Evolutionary conservation across 805 yeast species (phyloP).

Genomic region (Wickerhamomyces rabaulensis): DNA sequence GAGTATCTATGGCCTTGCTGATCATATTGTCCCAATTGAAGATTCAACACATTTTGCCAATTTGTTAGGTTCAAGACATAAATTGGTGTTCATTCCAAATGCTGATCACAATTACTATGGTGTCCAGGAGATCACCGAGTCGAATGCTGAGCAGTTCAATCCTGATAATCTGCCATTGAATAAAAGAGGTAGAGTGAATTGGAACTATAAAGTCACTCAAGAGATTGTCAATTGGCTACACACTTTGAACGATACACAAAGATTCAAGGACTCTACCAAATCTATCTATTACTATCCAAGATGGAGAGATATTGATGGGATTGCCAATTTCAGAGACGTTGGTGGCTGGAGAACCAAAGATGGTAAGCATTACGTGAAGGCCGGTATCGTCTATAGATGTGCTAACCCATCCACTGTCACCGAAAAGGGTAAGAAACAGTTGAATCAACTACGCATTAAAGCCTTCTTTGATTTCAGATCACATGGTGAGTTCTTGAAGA

Average conservation of each 20-base stretch:
- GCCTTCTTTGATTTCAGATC: constrained; percentile 68
- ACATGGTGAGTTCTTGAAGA: constrained; percentile 42
- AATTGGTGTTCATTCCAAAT: constrained; percentile 48
- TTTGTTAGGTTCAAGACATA: constrained; percentile 49
- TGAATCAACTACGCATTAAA: constrained; percentile 37
- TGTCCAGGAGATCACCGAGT: constrained; percentile 29
- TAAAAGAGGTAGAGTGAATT: constrained; percentile 48
- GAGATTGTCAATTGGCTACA: constrained; percentile 43
- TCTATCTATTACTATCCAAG: constrained; percentile 40
- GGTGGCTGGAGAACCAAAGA: constrained; percentile 61
- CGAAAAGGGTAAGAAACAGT: constrained; percentile 38
- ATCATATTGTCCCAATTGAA: constrained; percentile 55
- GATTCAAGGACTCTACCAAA: constrained; percentile 40
- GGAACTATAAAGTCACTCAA: constrained; percentile 47
- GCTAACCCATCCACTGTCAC: constrained; percentile 57
- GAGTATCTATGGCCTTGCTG: constrained; percentile 68
- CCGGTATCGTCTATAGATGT: constrained; percentile 54
- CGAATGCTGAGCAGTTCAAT: constrained; percentile 25
- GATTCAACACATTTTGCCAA: constrained; percentile 61
- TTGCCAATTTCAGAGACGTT: constrained; percentile 69
- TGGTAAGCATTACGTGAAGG: constrained; percentile 38
- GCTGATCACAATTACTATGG: constrained; percentile 87
- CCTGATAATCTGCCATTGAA: constrained; percentile 39
- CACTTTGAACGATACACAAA: constrained; percentile 41
- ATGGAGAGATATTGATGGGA: constrained; percentile 62